phyloP scores from a whole-genome alignment of 2,329 filamentous ascomycete genomes.

The Shiraia sp. region DNA sequence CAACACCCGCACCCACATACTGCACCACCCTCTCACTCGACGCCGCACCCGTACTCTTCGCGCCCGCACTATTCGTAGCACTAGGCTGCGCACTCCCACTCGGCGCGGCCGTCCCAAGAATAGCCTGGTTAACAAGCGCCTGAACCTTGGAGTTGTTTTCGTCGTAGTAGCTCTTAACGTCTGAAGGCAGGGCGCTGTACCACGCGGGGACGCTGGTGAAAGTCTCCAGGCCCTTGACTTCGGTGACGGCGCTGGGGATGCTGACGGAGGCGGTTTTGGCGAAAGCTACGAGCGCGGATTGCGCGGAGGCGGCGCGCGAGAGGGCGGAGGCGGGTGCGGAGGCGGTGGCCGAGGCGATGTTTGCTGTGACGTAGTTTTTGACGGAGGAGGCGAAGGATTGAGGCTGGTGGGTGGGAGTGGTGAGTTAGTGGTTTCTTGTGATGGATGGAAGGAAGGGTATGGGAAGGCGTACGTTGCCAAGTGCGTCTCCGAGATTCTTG shows the following conservation, averaged over 20 bases:
- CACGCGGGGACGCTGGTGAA: constrained; percentile 22
- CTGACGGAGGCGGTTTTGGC: constrained; percentile 21
- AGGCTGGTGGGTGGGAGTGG: constrained; percentile 10
- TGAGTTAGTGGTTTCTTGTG: background rate
- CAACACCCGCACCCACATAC: background rate
- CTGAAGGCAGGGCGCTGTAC: constrained; percentile 28
- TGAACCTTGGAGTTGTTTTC: constrained; percentile 19
- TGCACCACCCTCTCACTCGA: background rate
- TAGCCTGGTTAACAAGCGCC: constrained; percentile 17
- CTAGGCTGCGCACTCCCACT: no score
- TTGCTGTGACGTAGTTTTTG: constrained; percentile 12
- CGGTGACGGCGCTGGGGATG: constrained; percentile 20
- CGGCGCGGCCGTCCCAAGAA: no score
- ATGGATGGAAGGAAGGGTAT: background rate
- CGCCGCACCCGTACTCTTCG: background rate
- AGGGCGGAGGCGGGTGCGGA: constrained; percentile 11
- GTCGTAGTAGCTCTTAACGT: constrained; percentile 30
- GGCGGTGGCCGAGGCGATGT: constrained; percentile 16
- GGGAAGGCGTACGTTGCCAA: background rate
- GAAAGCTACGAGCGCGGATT: constrained; percentile 22
- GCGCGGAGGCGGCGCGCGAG: constrained; percentile 18
- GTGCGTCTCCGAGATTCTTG: background rate
- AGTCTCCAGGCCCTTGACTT: constrained; percentile 14
- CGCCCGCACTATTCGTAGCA: no score
- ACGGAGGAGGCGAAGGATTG: constrained; percentile 19